phyloP scores from a whole-genome alignment of 108 stramenopile genomes.

The Bacterosira constricta region DNA sequence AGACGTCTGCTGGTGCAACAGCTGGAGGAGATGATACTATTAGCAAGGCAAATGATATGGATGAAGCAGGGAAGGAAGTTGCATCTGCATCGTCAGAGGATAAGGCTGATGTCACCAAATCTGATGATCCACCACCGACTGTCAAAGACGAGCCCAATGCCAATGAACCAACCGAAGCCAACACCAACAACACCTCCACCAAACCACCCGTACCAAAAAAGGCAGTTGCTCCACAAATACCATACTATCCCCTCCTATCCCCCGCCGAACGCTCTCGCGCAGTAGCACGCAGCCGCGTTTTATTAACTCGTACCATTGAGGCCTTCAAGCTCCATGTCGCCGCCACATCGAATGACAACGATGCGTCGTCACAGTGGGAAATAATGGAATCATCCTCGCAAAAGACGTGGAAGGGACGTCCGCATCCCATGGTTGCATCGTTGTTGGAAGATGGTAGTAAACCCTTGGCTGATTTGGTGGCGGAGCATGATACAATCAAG shows the following conservation, averaged over 20 bases:
- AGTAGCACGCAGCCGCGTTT: slow-evolving; percentile 40
- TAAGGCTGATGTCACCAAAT: neutral
- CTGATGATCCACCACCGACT: too few species aligned
- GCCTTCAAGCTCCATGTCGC: slow-evolving; percentile 39
- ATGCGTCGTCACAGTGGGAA: slow-evolving; percentile 26
- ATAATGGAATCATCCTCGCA: slow-evolving; percentile 42
- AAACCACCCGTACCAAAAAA: neutral
- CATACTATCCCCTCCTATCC: slow-evolving; percentile 37
- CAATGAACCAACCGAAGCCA: neutral
- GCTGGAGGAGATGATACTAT: neutral
- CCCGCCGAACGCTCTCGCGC: slow-evolving; percentile 48
- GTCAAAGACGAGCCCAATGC: too few species aligned
- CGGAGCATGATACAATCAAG: slow-evolving; percentile 6
- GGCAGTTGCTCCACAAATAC: slow-evolving; percentile 7
- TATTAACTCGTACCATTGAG: slow-evolving; percentile 35
- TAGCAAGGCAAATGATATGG: too few species aligned
- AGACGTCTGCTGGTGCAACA: neutral
- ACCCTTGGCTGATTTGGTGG: slow-evolving; percentile 15
- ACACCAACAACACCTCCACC: neutral
- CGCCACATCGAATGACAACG: neutral
- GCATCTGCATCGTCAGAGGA: too few species aligned
- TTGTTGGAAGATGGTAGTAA: slow-evolving; percentile 22
- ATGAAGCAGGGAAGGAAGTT: too few species aligned
- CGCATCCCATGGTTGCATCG: slow-evolving; percentile 17
- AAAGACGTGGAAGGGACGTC: slow-evolving; percentile 47